Evolutionary conservation across 306 rosid species (phyloP).

Genomic region (Cucumis sativus): DNA sequence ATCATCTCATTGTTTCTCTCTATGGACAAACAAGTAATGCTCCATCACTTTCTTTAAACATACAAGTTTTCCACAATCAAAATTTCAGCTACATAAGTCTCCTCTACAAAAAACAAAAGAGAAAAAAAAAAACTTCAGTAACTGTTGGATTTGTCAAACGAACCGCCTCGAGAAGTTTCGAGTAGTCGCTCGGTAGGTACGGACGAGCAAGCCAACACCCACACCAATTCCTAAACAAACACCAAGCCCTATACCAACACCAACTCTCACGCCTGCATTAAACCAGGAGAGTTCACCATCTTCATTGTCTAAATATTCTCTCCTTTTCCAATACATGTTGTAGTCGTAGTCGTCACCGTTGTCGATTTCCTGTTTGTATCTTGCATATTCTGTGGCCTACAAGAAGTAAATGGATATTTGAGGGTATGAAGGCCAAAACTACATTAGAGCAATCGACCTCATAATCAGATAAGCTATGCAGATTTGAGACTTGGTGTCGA

Average conservation of each 20-base stretch:
- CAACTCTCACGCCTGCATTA: constrained; percentile 35
- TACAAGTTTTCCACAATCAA: not conserved
- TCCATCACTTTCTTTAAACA: not conserved
- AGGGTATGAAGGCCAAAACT: not conserved
- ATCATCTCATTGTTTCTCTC: not conserved
- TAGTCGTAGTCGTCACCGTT: constrained; percentile 1
- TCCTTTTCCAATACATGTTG: constrained; percentile 23
- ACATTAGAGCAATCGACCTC: not conserved
- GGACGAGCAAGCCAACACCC: constrained; percentile 27
- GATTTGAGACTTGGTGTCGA: no score
- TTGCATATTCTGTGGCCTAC: constrained; percentile 19
- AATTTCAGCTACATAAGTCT: not conserved
- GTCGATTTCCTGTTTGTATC: constrained; percentile 20
- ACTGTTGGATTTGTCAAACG: constrained; percentile 4
- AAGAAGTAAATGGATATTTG: not conserved
- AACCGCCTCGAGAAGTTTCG: constrained; percentile 23
- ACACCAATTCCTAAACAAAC: constrained; percentile 28
- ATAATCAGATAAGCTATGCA: not conserved
- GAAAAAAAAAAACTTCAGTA: not conserved
- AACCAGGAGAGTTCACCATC: constrained; percentile 37
- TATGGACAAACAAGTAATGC: not conserved
- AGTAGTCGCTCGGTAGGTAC: constrained; percentile 27
- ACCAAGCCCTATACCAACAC: constrained; percentile 34
- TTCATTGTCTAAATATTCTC: constrained; percentile 23
- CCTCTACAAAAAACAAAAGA: not conserved